Conservation (phyloP, 2,329 filamentous ascomycete genomes). For the Beauveria pseudobassiana region DNA sequence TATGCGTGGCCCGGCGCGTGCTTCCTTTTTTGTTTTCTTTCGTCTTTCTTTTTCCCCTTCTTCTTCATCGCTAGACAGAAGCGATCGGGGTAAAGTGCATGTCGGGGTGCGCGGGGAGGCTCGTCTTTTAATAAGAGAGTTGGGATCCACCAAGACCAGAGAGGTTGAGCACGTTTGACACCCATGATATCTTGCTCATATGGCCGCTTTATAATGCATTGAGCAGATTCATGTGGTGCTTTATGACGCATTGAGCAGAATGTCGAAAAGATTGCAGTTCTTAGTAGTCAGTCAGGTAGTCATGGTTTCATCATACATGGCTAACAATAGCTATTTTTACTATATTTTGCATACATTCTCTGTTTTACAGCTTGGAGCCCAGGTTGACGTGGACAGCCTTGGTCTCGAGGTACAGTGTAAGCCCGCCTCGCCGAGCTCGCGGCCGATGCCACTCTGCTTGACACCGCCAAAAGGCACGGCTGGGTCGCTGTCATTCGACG, state of each 20-base stretch:
- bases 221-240: neutral
- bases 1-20: neutral
- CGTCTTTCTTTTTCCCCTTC: neutral
- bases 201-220: neutral
- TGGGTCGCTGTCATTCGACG: conserved; percentile 36
- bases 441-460: conserved; percentile 41
- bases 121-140: neutral
- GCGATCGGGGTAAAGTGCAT: no score
- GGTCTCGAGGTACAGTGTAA: conserved; percentile 35
- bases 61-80: no score
- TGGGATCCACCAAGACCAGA: neutral
- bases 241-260: neutral
- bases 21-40: neutral
- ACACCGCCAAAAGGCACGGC: conserved; percentile 39
- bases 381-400: conserved; percentile 40
- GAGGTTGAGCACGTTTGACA: neutral
- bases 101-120: no score
- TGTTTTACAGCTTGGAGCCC: conserved; percentile 24
- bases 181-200: neutral
- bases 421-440: conserved; percentile 38
- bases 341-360: neutral
- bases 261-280: no score
- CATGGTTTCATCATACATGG: neutral
- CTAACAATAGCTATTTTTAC: neutral
- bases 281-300: no score